Percentiles rank a stretch among this genome's conserved stretches.
Evolutionary conservation across 768 basidiomycete species (phyloP).

Genomic region (Rhizopogon vesiculosus): DNA sequence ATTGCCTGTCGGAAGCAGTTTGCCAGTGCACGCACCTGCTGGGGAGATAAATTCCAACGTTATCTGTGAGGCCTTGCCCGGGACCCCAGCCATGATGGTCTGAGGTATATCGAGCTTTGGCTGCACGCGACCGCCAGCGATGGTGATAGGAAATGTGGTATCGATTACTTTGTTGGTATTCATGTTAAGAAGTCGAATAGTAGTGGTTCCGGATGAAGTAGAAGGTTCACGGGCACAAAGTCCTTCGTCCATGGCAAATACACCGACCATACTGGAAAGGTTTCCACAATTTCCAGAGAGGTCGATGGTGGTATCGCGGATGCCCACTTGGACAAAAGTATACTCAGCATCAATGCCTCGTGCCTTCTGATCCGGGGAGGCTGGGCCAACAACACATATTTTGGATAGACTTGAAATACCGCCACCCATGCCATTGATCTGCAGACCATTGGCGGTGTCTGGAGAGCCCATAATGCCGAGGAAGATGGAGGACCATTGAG

Average conservation of each 20-base stretch:
- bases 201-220: slow-evolving; percentile 21
- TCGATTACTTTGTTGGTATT: slow-evolving; percentile 69
- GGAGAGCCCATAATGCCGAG: slow-evolving; percentile 81
- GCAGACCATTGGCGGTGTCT: slow-evolving; percentile 59
- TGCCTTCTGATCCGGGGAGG: slow-evolving; percentile 36
- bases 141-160: slow-evolving; percentile 59
- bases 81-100: slow-evolving; percentile 61
- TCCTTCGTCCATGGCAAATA: slow-evolving; percentile 66
- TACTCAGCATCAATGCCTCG: slow-evolving; percentile 59
- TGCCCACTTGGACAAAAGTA: slow-evolving; percentile 63
- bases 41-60: slow-evolving; percentile 63
- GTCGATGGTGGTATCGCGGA: slow-evolving; percentile 56
- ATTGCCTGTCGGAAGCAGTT: slow-evolving; percentile 58
- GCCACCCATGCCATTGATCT: slow-evolving; percentile 81
- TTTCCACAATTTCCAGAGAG: slow-evolving; percentile 77
- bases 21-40: slow-evolving; percentile 65
- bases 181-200: slow-evolving; percentile 62
- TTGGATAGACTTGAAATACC: slow-evolving; percentile 75
- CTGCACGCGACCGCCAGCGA: slow-evolving; percentile 7
- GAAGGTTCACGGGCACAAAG: slow-evolving; percentile 30
- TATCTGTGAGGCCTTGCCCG: slow-evolving; percentile 61
- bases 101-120: slow-evolving; percentile 45
- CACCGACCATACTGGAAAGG: slow-evolving; percentile 67
- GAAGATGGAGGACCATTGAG: slow-evolving; percentile 58
- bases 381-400: slow-evolving; percentile 57